Conservation (phyloP, 108 stramenopile species). For the Nitzschia palea region DNA sequence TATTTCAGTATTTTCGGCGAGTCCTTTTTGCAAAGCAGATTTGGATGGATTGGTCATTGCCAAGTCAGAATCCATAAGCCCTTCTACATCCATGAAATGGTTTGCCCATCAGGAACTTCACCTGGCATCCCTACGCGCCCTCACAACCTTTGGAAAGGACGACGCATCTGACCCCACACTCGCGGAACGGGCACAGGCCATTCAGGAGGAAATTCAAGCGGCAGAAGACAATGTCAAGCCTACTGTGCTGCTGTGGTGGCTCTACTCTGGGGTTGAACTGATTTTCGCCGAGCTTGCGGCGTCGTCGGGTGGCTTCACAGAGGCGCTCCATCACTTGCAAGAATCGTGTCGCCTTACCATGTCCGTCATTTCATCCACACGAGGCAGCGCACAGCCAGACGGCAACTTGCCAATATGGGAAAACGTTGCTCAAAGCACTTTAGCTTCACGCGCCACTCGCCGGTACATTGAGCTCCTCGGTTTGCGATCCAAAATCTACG, state of each 20-base stretch:
- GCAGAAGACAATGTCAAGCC: not conserved
- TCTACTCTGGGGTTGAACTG: slow-evolving; percentile 2
- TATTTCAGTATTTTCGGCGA: not conserved
- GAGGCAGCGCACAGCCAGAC: not conserved
- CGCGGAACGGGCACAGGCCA: not conserved
- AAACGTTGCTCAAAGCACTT: slow-evolving; percentile 4
- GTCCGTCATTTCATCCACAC: not conserved
- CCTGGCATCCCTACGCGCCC: not conserved
- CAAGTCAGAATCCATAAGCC: no score
- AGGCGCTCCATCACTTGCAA: slow-evolving; percentile 4
- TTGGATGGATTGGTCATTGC: not conserved
- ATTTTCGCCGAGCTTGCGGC: not conserved
- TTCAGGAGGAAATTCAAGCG: not conserved
- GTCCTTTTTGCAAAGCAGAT: not conserved
- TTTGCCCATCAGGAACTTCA: not conserved
- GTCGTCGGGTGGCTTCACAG: not conserved
- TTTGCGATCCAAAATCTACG: slow-evolving; percentile 3
- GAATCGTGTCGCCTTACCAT: not conserved
- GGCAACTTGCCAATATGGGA: slow-evolving; percentile 1
- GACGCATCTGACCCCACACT: not conserved
- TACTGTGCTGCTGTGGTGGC: not conserved
- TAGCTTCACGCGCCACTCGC: not conserved
- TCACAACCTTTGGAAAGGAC: not conserved
- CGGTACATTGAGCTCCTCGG: slow-evolving; percentile 19
- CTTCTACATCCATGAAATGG: not conserved